These are phyloP conservation scores for Ilex aquifolium DNA, from an alignment of 257 asterid genomes.

Conservation along the genomic window DNA sequence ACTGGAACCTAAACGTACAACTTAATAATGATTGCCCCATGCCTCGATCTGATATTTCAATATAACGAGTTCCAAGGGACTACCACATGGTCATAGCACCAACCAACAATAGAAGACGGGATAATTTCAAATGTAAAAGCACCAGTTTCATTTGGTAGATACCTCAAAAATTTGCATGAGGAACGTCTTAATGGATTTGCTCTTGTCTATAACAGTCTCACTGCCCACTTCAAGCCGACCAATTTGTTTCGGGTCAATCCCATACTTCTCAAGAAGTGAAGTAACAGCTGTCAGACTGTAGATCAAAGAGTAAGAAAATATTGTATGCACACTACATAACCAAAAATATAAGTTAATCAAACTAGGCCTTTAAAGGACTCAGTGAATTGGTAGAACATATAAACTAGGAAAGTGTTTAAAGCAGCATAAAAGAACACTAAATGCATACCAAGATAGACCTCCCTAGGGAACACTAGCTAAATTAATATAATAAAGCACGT, in stretches of 20 bases:
- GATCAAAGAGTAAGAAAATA: conserved; percentile 10
- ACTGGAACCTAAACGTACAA: too few relatives aligned
- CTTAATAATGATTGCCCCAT: too few relatives aligned
- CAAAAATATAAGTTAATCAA: not conserved
- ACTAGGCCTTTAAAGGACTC: conserved; percentile 1
- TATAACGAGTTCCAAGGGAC: not conserved
- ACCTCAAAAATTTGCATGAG: conserved; percentile 99
- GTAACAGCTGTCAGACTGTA: conserved; percentile 91
- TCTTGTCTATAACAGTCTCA: conserved; percentile 95
- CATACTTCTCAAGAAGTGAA: conserved; percentile 83
- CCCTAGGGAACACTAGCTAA: too few relatives aligned
- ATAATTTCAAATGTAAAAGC: not conserved
- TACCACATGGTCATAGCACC: conserved; percentile 1
- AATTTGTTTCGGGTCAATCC: conserved; percentile 74
- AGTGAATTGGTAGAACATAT: not conserved
- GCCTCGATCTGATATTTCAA: too few relatives aligned
- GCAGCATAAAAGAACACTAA: too few relatives aligned
- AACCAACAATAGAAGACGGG: not conserved
- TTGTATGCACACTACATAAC: not conserved
- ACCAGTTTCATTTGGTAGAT: conserved; percentile 3
- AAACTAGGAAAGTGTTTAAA: not conserved
- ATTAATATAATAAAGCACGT: too few relatives aligned
- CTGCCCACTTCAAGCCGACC: conserved; percentile 99
- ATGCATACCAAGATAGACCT: too few relatives aligned
- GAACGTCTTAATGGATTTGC: conserved; percentile 97